A percentile compares a stretch with the other conserved stretches of the same genome.
Conservation (phyloP, 345 rosid genomes). For the Populus euphratica region DNA sequence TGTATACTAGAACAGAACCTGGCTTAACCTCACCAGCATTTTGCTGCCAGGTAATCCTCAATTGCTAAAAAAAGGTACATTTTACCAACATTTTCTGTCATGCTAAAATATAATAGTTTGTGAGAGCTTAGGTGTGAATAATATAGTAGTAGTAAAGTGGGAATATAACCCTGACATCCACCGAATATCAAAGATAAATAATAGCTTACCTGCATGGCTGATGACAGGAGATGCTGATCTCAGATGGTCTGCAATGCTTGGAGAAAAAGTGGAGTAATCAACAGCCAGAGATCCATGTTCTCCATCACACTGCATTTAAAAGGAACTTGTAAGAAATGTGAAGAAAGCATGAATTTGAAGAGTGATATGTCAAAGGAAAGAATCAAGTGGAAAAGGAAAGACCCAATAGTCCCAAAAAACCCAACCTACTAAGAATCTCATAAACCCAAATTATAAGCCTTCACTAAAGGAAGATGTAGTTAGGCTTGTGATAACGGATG, state of each 20-base stretch:
- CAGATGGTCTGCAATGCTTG: slow-evolving; percentile 76
- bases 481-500: too few species aligned
- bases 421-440: background rate
- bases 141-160: background rate
- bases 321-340: background rate
- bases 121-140: background rate
- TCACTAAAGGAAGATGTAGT: background rate
- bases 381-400: background rate
- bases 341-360: background rate
- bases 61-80: too few species aligned
- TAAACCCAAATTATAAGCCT: background rate
- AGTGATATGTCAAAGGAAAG: background rate
- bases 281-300: slow-evolving; percentile 64
- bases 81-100: background rate
- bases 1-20: background rate
- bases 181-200: background rate
- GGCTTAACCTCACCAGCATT: background rate
- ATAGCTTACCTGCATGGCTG: slow-evolving; percentile 72
- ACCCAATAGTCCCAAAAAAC: background rate
- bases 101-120: background rate
- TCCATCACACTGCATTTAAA: slow-evolving; percentile 28
- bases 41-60: background rate
- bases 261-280: slow-evolving; percentile 83
- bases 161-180: background rate
- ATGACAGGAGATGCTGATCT: slow-evolving; percentile 85